phyloP scores from a whole-genome alignment of 805 yeast genomes.

The Saccharomycopsis babjevae region DNA sequence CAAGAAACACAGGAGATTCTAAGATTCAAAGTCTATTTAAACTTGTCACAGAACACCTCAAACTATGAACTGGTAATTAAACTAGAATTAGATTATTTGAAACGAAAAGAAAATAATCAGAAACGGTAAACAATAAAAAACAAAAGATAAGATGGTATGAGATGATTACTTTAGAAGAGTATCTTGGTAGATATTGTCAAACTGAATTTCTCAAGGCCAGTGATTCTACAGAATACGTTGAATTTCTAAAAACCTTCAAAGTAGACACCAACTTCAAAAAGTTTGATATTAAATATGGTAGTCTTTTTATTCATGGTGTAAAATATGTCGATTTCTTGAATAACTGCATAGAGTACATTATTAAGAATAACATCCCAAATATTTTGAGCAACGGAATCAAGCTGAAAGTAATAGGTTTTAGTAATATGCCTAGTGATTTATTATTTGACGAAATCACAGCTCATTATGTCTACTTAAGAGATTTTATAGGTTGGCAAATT shows the following conservation, averaged over 20 bases:
- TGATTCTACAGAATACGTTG: conserved; percentile 8
- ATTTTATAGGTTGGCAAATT: conserved; percentile 1
- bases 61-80: too few relatives aligned
- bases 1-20: too few relatives aligned
- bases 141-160: neutral
- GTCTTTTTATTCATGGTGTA: neutral
- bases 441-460: neutral
- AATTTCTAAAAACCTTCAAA: neutral
- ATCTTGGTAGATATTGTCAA: neutral
- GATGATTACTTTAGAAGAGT: neutral
- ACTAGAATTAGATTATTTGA: neutral
- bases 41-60: too few relatives aligned
- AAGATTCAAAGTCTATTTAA: too few relatives aligned
- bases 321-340: neutral
- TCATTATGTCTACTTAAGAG: neutral
- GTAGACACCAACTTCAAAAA: neutral
- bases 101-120: neutral
- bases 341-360: conserved; percentile 4
- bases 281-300: neutral
- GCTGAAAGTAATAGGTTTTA: neutral
- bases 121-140: neutral
- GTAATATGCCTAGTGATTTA: neutral
- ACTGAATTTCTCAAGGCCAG: neutral
- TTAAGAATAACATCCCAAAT: neutral
- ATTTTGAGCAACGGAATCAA: conserved; percentile 4